Percentiles rank a stretch among this genome's conserved stretches.
Conservation (phyloP, 2,329 filamentous ascomycete genomes). For the Fusarium penzigii region DNA sequence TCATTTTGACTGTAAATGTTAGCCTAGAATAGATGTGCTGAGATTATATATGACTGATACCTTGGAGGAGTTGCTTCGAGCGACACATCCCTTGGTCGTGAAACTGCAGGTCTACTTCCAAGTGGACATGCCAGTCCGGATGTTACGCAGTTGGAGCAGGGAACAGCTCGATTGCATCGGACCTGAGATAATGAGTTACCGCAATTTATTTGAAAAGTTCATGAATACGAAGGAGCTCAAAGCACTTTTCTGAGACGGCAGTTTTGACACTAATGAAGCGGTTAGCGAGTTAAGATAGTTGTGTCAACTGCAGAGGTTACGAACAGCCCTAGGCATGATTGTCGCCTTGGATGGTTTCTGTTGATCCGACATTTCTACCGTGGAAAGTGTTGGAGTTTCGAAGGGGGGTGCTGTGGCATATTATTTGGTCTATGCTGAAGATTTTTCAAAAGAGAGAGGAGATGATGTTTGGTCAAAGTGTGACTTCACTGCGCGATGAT, state of each 20-base stretch:
- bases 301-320: background rate
- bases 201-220: no score
- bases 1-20: background rate
- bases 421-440: no score
- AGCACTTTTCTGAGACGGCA: background rate
- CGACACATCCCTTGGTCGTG: background rate
- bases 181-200: background rate
- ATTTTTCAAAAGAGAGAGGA: background rate
- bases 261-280: background rate
- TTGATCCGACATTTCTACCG: background rate
- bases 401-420: background rate
- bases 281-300: background rate
- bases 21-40: background rate
- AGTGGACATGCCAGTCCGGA: background rate
- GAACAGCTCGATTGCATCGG: slow-evolving; percentile 1
- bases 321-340: background rate
- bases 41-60: background rate
- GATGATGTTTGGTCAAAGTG: background rate
- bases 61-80: background rate
- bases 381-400: background rate
- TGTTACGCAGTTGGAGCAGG: slow-evolving; percentile 4
- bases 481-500: background rate
- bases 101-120: background rate
- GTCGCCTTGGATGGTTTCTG: background rate
- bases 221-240: no score